Percentiles rank a stretch among this genome's conserved stretches.
phyloP scores from a whole-genome alignment of 2,329 filamentous ascomycete genomes.

The Sclerotinia minor region DNA sequence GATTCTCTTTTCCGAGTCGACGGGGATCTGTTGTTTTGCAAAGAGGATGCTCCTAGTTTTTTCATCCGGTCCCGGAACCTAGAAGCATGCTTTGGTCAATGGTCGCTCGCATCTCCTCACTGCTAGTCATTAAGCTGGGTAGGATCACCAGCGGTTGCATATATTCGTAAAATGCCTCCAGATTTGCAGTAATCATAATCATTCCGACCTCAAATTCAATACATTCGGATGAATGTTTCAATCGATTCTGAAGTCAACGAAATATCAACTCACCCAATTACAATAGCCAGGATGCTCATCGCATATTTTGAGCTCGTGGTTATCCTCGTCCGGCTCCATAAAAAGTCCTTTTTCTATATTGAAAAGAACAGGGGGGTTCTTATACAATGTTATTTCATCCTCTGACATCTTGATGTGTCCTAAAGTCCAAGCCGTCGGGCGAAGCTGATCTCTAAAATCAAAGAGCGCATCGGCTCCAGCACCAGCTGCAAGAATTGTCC shows the following conservation, averaged over 20 bases:
- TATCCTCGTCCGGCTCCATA: conserved; percentile 51
- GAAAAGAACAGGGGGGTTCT: conserved; percentile 51
- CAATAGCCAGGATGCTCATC: conserved; percentile 59
- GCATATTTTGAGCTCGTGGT: conserved; percentile 51
- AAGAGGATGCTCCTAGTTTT: conserved; percentile 29
- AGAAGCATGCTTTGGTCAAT: background rate
- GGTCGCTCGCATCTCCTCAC: background rate
- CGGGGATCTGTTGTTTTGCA: conserved; percentile 46
- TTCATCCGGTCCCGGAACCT: conserved; percentile 17
- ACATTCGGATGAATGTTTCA: background rate
- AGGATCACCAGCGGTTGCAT: too few species aligned
- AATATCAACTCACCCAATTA: conserved; percentile 45
- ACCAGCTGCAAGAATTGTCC: conserved; percentile 51
- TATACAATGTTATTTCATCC: conserved; percentile 49
- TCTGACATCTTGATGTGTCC: conserved; percentile 51
- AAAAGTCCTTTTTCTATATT: conserved; percentile 53
- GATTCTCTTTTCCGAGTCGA: conserved; percentile 49
- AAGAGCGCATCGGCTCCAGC: conserved; percentile 50
- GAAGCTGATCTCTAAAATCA: conserved; percentile 53
- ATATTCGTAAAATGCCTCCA: too few species aligned
- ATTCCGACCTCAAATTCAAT: background rate
- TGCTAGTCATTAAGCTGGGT: too few species aligned
- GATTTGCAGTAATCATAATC: too few species aligned
- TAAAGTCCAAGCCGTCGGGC: conserved; percentile 56
- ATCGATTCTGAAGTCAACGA: background rate